Evolutionary conservation across 352 stramenopile genomes (phyloP).

Genomic region (Globisporangium orthogonon): DNA sequence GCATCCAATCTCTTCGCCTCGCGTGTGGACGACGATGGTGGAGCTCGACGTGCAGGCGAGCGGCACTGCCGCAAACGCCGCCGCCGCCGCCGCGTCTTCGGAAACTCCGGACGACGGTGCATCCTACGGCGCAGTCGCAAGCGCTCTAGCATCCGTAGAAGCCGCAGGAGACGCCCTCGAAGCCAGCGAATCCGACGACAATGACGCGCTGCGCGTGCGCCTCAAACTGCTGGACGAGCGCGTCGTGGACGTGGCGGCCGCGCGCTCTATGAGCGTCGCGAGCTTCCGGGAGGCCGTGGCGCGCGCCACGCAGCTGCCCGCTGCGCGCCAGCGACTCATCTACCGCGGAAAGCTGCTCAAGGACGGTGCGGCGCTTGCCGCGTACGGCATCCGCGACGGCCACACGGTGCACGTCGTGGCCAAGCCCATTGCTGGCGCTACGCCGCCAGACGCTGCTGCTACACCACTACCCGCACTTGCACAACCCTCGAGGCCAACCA

Average conservation of each 20-base stretch:
- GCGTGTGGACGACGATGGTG: neutral
- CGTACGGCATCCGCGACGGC: slow-evolving; percentile 88
- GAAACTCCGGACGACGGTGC: neutral
- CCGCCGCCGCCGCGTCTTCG: neutral
- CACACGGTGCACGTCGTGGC: slow-evolving; percentile 91
- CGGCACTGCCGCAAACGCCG: neutral
- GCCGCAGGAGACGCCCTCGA: neutral
- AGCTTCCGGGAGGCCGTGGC: slow-evolving; percentile 64
- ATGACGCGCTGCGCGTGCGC: slow-evolving; percentile 15
- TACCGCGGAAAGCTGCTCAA: slow-evolving; percentile 88
- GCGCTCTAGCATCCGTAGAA: neutral
- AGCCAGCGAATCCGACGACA: neutral
- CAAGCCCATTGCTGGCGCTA: slow-evolving; percentile 21
- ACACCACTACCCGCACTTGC: neutral
- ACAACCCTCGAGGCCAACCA: neutral
- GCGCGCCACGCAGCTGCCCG: slow-evolving; percentile 43
- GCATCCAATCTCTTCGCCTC: no score
- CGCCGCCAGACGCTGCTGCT: neutral
- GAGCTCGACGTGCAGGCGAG: slow-evolving; percentile 4
- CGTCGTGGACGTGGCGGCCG: slow-evolving; percentile 55
- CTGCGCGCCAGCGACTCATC: slow-evolving; percentile 84
- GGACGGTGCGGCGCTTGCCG: slow-evolving; percentile 55
- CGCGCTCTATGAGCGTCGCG: slow-evolving; percentile 33
- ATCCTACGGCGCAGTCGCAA: neutral
- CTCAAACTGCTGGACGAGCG: slow-evolving; percentile 79